Evolutionary conservation across 2,329 filamentous ascomycete species (phyloP).

Genomic region (Fusarium xyrophilum): DNA sequence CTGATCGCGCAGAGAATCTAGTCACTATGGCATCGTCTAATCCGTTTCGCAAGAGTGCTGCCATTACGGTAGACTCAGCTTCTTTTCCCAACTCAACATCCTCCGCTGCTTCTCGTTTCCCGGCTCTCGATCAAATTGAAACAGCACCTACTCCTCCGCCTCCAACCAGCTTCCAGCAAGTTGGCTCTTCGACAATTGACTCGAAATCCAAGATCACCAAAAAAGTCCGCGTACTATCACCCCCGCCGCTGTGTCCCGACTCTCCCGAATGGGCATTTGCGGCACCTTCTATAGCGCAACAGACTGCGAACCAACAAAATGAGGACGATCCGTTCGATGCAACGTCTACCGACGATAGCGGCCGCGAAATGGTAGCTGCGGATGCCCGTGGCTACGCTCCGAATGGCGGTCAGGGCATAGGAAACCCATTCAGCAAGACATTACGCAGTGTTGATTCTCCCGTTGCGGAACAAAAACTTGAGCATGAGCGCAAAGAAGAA

Average conservation of each 20-base stretch:
- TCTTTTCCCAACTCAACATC: conserved; percentile 13
- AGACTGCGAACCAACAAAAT: conserved; percentile 36
- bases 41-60: conserved; percentile 58
- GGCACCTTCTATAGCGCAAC: conserved; percentile 42
- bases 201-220: conserved; percentile 63
- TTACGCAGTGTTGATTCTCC: conserved; percentile 57
- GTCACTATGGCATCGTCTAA: conserved; percentile 52
- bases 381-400: conserved; percentile 38
- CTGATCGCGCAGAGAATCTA: not conserved
- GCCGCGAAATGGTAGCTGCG: conserved; percentile 36
- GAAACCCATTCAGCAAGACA: conserved; percentile 62
- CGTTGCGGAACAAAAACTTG: conserved; percentile 44
- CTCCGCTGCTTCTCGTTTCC: conserved; percentile 30
- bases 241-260: conserved; percentile 66
- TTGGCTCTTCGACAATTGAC: conserved; percentile 46
- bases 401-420: conserved; percentile 33
- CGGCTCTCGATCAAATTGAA: conserved; percentile 43
- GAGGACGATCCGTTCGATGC: conserved; percentile 47
- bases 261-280: conserved; percentile 50
- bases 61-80: conserved; percentile 32
- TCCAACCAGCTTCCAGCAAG: conserved; percentile 37
- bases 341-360: conserved; percentile 41
- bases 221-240: conserved; percentile 71
- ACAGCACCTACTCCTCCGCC: conserved; percentile 40
- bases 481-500: conserved; percentile 43